Evolutionary conservation across 2,329 filamentous ascomycete genomes (phyloP), one percentile per base, ranked within the genome.

Genomic region (Fusarium citri): DNA sequence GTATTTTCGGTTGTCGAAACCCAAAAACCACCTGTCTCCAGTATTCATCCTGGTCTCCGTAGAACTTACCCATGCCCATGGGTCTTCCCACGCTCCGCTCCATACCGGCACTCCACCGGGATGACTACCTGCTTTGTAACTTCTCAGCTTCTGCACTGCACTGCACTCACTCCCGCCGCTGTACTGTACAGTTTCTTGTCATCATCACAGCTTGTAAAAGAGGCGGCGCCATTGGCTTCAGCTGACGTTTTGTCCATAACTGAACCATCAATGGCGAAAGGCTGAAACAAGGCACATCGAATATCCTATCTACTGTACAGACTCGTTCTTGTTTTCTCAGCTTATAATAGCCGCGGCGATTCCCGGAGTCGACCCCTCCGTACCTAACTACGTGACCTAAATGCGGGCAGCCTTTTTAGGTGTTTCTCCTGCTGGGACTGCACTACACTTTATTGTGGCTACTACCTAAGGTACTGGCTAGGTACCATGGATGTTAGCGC

Each of bases 351-450:
- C 66, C 66, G 57, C 61, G 61, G 57, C 49, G 56, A 56, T 70
- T 62, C 41, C 62, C 62, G 56, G 66, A 63, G 48, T 65, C 34
- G 45, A 65, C 59, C 55, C 30, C 54, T 53, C 54, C 54, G 53
- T 55, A 18, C 34, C 34, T 37, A 37, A n/a, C 26, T 28, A 26
- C 42, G 15, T 22, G 34, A 28, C 11, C 9, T 66, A 61, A 40
- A 67, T 64, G 66, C 49, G 41, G 56, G 54, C 55, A 66, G 55
- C 63, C 61, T 48, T 46, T 54, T 66, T 65, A 47, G 62, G 62
- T 63, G 31, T 40, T 12, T 56, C 40, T 28, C 20, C 41, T 34
- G 26, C 49, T 41, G 23, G 20, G 25, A 23, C n/a, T 34, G 25
- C 34, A 16, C 14, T 43, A 14, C 22, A 22, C 41, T 51, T 51